Evolutionary conservation across 2,329 filamentous ascomycete genomes (phyloP).

Genomic region (Colletotrichum incanum): DNA sequence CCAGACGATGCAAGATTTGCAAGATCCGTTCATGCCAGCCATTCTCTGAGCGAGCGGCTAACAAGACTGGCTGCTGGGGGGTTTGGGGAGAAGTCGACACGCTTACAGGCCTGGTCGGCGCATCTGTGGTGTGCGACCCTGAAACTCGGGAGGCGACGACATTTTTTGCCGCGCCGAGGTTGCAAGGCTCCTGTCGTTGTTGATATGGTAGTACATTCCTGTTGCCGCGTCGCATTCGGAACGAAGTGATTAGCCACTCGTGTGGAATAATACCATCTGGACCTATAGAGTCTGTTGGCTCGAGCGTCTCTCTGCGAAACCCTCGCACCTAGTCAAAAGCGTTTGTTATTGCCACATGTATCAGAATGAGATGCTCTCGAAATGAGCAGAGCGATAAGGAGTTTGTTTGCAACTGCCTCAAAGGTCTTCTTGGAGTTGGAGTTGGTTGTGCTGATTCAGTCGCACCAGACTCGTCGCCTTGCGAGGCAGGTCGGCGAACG

Average conservation of each 20-base stretch:
- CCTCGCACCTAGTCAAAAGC: not conserved
- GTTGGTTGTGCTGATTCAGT: not conserved
- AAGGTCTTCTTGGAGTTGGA: not conserved
- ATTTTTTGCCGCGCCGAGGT: constrained; percentile 23
- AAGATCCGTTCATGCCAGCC: constrained; percentile 8
- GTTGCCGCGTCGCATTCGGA: constrained; percentile 9
- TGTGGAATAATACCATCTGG: not conserved
- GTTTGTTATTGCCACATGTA: constrained; percentile 7
- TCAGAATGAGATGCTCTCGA: constrained; percentile 13
- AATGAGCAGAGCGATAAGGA: not conserved
- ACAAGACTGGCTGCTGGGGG: not conserved
- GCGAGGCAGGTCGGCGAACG: not conserved
- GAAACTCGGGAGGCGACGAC: constrained; percentile 24
- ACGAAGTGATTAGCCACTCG: constrained; percentile 1
- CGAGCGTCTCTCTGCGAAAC: too few relatives aligned
- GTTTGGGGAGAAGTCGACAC: constrained; percentile 7
- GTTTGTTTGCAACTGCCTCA: constrained; percentile 15
- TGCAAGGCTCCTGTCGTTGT: not conserved
- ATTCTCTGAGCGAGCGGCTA: constrained; percentile 16
- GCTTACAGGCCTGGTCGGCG: constrained; percentile 5
- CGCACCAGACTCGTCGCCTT: not conserved
- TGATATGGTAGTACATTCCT: not conserved
- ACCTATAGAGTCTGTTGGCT: not conserved
- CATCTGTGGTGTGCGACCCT: constrained; percentile 22
- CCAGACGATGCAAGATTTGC: constrained; percentile 8